These are phyloP conservation scores for Colletotrichum plurivorum DNA, from an alignment of 2,329 filamentous ascomycete genomes.

Conservation along the genomic window DNA sequence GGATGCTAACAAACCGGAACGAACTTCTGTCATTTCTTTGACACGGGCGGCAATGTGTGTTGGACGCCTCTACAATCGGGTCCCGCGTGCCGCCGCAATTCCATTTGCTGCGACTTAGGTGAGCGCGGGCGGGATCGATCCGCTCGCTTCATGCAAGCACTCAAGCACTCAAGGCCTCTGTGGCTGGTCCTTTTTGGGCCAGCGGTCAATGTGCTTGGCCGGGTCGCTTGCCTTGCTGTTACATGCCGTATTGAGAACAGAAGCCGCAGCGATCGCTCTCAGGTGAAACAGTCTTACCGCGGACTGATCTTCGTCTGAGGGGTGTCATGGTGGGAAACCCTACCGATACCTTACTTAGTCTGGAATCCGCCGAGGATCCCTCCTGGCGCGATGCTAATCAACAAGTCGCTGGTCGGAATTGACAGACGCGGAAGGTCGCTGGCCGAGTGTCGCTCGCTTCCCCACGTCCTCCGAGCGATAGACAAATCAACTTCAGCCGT, in stretches of 20 bases:
- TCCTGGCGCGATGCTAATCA: constrained; percentile 11
- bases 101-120: constrained; percentile 26
- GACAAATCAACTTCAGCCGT: neutral
- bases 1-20: neutral
- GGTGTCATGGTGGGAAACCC: constrained; percentile 25
- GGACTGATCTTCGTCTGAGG: constrained; percentile 38
- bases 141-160: constrained; percentile 39
- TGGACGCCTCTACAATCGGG: constrained; percentile 7
- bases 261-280: constrained; percentile 36
- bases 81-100: constrained; percentile 19
- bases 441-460: constrained; percentile 11
- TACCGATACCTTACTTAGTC: constrained; percentile 8
- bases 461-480: constrained; percentile 3
- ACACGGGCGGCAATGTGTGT: neutral
- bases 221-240: constrained; percentile 27
- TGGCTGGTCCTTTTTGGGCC: constrained; percentile 30
- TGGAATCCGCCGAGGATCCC: constrained; percentile 26
- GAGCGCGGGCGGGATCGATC: constrained; percentile 38
- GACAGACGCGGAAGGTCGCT: constrained; percentile 37
- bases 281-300: constrained; percentile 40
- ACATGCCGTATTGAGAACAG: constrained; percentile 38
- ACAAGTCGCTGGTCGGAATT: constrained; percentile 20
- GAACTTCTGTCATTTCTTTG: constrained; percentile 9
- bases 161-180: constrained; percentile 36
- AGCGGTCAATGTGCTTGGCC: constrained; percentile 17